Evolutionary conservation across 805 yeast genomes (phyloP).

Genomic region (Metschnikowia hibisci): DNA sequence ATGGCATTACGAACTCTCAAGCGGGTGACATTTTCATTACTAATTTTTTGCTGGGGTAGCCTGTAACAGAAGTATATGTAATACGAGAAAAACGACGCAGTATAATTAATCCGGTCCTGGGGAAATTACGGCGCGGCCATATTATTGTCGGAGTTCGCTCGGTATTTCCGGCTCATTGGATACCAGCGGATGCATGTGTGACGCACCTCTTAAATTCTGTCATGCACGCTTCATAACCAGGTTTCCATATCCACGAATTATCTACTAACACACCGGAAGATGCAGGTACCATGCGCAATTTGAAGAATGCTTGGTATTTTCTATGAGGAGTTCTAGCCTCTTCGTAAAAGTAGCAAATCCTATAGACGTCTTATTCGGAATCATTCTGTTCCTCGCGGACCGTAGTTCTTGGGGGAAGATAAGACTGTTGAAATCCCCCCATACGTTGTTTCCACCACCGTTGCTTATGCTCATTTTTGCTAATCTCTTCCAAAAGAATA

Average conservation of each 20-base stretch:
- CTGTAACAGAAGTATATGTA: too few relatives aligned
- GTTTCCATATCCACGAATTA: too few relatives aligned
- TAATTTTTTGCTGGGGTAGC: too few relatives aligned
- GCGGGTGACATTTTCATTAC: too few relatives aligned
- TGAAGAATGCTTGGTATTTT: too few relatives aligned
- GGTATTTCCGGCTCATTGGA: neutral
- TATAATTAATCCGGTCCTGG: too few relatives aligned
- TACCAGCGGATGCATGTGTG: neutral
- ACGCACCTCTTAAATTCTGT: neutral
- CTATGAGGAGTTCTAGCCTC: too few relatives aligned
- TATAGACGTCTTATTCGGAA: too few relatives aligned
- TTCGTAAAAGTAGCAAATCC: too few relatives aligned
- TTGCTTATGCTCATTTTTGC: constrained; percentile 16
- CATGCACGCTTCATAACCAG: neutral
- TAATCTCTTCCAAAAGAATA: constrained; percentile 21
- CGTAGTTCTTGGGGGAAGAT: constrained; percentile 12
- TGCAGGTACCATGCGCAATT: neutral
- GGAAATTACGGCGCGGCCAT: too few relatives aligned
- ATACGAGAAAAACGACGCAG: too few relatives aligned
- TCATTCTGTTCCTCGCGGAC: neutral
- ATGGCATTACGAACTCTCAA: too few relatives aligned
- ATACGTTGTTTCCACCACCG: constrained; percentile 50
- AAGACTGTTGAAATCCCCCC: constrained; percentile 29
- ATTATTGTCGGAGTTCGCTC: neutral
- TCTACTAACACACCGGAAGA: neutral